Base-by-base conservation (phyloP, 1,284 basidiomycete species). In the Neonothopanus nambi region DNA sequence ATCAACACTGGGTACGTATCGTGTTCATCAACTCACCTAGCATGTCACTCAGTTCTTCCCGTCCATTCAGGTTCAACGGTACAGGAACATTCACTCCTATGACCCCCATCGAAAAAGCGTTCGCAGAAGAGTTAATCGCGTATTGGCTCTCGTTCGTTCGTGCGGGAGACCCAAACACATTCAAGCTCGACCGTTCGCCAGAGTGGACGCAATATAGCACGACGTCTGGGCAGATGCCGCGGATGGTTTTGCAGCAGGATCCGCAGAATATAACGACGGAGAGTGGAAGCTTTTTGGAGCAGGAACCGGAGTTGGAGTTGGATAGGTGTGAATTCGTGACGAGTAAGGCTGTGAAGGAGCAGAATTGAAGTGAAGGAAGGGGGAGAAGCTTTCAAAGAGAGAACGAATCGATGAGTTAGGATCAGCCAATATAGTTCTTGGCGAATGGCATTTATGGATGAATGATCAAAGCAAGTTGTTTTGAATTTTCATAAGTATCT, bases 61-160 rank as follows among this genome's bases (percentile, higher is more conserved):
- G 11, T 11, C 30, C 20, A 33, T 50, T 24, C 61, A 81, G 78
- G 2, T 63, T 67, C 54, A 81, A 82, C 61, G 79, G 80, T n/a
- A 74, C 70, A 49, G 70, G 67, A 11, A 67, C 66, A 0, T 76
- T 77, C 60, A 66, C 70, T 4, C 59, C 68, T 0, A 68, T 76
- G 67, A 72, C 68, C 2, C 65, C 72, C 0, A 65, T 69, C 5
- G 74, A 82, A 60, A 61, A 57, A 1, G 73, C 77, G 5, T 83
- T 84, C 61, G 75, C 78, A 0, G 64, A 70, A 40, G 81, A 84
- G 61, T 67, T 82, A 24, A 81, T 83, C 48, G 80, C 80, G 11
- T 83, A 82, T 62, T 82, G 80, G 79, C 68, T 82, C 9, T 84
- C 82, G 0, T 83, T 84, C 59, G 80, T 82, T 17, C 77, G 80